Conservation (phyloP, 139 green algal species). For the Coelastrella sp. region DNA sequence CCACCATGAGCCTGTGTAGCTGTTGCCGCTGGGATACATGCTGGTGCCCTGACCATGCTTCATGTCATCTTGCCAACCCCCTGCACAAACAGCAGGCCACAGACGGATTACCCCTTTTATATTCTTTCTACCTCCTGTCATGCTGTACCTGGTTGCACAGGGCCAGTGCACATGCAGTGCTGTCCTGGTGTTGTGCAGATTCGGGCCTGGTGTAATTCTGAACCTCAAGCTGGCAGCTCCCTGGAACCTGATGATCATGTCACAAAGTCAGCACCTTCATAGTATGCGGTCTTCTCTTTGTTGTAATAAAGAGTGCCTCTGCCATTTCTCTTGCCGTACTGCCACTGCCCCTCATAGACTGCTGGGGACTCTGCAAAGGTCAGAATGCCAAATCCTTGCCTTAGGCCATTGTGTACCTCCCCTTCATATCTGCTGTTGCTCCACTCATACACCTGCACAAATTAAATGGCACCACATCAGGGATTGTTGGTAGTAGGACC, state of each 20-base stretch:
- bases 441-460: constrained; percentile 65
- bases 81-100: constrained; percentile 39
- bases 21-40: constrained; percentile 68
- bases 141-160: too few relatives aligned
- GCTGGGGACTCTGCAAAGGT: constrained; percentile 51
- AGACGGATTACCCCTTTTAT: too few relatives aligned
- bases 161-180: too few relatives aligned
- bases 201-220: too few relatives aligned
- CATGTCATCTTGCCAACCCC: constrained; percentile 67
- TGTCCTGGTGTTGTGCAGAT: too few relatives aligned
- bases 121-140: too few relatives aligned
- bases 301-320: constrained; percentile 68
- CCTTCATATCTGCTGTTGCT: constrained; percentile 60
- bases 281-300: constrained; percentile 53
- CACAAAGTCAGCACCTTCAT: constrained; percentile 55
- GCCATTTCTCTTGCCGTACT: constrained; percentile 67
- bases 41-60: constrained; percentile 72
- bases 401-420: constrained; percentile 55
- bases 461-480: too few relatives aligned
- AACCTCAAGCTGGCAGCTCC: neutral
- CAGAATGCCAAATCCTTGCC: constrained; percentile 65
- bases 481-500: too few relatives aligned
- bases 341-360: constrained; percentile 72
- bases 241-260: neutral
- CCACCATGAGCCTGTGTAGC: constrained; percentile 70